These are phyloP conservation scores for Margaritispora aquatica DNA, from an alignment of 495 filamentous ascomycete species.

Conservation along the genomic window DNA sequence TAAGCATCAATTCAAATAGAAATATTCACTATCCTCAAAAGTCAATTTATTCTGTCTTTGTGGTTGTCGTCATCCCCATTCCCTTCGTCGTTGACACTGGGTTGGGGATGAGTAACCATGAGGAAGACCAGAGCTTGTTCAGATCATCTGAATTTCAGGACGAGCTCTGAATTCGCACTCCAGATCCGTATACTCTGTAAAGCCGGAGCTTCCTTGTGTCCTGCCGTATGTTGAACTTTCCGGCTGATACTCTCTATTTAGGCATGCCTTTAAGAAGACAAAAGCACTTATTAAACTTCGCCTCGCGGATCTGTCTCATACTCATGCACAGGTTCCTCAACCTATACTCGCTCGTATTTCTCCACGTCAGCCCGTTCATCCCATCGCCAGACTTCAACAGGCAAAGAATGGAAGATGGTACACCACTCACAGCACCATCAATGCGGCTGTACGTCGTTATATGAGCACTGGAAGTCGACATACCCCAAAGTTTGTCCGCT, in stretches of 20 bases:
- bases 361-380: slow-evolving; percentile 65
- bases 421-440: slow-evolving; percentile 58
- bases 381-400: slow-evolving; percentile 63
- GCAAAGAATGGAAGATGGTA: slow-evolving; percentile 66
- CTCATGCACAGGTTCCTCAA: slow-evolving; percentile 41
- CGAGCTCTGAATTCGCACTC: too few species aligned
- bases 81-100: too few species aligned
- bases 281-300: slow-evolving; percentile 55
- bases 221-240: too few species aligned
- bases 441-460: slow-evolving; percentile 52
- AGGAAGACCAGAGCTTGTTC: too few species aligned
- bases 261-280: slow-evolving; percentile 60
- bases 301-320: slow-evolving; percentile 47
- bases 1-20: too few species aligned
- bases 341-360: slow-evolving; percentile 41
- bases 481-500: slow-evolving; percentile 46
- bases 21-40: too few species aligned
- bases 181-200: too few species aligned
- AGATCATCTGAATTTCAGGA: too few species aligned
- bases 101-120: too few species aligned
- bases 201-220: too few species aligned
- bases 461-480: slow-evolving; percentile 41
- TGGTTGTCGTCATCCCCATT: too few species aligned
- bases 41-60: too few species aligned
- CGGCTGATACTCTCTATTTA: neutral